Conservation (phyloP, 139 green algal genomes). For the Volvox africanus region DNA sequence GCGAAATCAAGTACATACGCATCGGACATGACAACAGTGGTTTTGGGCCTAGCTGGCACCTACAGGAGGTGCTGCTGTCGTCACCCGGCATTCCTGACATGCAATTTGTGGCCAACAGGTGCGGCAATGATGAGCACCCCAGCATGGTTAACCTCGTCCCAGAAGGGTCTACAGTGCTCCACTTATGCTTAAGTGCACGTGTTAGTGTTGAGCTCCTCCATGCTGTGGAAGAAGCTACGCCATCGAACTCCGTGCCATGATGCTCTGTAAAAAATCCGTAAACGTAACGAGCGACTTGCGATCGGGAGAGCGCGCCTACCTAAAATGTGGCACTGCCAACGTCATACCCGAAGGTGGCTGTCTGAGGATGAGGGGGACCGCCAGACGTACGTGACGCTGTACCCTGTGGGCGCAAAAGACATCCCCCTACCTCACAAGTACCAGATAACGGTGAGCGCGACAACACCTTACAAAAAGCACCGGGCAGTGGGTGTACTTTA, state of each 20-base stretch:
- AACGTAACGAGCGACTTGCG: neutral
- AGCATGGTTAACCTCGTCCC: too few relatives aligned
- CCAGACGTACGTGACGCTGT: constrained; percentile 56
- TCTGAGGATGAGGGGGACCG: constrained; percentile 59
- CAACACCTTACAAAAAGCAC: too few relatives aligned
- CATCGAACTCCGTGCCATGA: neutral
- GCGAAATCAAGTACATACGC: constrained; percentile 64
- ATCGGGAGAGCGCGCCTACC: too few relatives aligned
- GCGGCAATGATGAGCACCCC: neutral
- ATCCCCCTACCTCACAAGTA: constrained; percentile 55
- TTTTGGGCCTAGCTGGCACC: constrained; percentile 59
- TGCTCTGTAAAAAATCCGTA: neutral
- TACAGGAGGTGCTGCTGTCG: constrained; percentile 62
- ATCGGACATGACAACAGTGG: constrained; percentile 70
- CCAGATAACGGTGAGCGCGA: constrained; percentile 44
- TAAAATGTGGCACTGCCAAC: too few relatives aligned
- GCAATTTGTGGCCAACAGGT: constrained; percentile 67
- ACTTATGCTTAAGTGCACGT: too few relatives aligned
- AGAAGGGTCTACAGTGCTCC: too few relatives aligned
- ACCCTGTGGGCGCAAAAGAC: constrained; percentile 48
- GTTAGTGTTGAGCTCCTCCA: too few relatives aligned
- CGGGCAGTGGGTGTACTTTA: too few relatives aligned
- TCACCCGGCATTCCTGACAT: constrained; percentile 51
- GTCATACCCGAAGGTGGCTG: constrained; percentile 49
- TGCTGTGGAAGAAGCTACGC: too few relatives aligned